Conservation (phyloP, 345 rosid species). For the Clausena lansium region DNA sequence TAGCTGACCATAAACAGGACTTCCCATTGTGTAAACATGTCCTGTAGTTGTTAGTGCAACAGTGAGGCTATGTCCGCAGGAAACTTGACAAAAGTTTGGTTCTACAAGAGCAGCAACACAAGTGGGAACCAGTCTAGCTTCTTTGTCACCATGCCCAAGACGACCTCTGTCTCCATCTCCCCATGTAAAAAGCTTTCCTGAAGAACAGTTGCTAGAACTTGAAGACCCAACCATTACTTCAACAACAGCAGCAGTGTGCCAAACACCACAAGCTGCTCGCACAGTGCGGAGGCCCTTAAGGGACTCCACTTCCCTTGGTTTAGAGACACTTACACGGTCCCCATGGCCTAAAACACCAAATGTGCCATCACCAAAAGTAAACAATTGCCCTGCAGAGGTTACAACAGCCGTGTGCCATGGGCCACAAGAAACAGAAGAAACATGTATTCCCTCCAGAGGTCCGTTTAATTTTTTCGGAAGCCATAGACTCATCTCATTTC, state of each 20-base stretch:
- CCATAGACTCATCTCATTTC: slow-evolving; percentile 61
- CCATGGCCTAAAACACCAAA: slow-evolving; percentile 82
- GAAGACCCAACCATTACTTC: slow-evolving; percentile 80
- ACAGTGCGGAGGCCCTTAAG: slow-evolving; percentile 83
- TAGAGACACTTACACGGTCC: slow-evolving; percentile 50
- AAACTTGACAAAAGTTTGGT: slow-evolving; percentile 71
- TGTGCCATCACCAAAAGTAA: slow-evolving; percentile 80
- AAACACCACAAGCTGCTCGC: slow-evolving; percentile 76
- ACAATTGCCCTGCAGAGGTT: slow-evolving; percentile 72
- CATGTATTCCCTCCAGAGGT: slow-evolving; percentile 76
- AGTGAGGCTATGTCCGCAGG: slow-evolving; percentile 74
- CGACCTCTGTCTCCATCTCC: slow-evolving; percentile 83
- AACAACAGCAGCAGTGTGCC: slow-evolving; percentile 87
- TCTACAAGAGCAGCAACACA: slow-evolving; percentile 79
- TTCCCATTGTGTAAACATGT: slow-evolving; percentile 78
- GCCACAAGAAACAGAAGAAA: slow-evolving; percentile 74
- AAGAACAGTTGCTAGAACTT: slow-evolving; percentile 70
- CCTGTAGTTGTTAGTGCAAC: slow-evolving; percentile 65
- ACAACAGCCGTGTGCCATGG: slow-evolving; percentile 86
- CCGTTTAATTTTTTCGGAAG: slow-evolving; percentile 66
- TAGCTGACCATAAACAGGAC: slow-evolving; percentile 73
- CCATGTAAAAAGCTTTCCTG: slow-evolving; percentile 81
- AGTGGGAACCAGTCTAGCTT: slow-evolving; percentile 67
- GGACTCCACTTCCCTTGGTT: slow-evolving; percentile 74
- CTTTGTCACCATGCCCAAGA: slow-evolving; percentile 83